Percentiles rank a stretch among this genome's conserved stretches.
Evolutionary conservation across 345 rosid genomes (phyloP).

Genomic region (Noccaea caerulescens): DNA sequence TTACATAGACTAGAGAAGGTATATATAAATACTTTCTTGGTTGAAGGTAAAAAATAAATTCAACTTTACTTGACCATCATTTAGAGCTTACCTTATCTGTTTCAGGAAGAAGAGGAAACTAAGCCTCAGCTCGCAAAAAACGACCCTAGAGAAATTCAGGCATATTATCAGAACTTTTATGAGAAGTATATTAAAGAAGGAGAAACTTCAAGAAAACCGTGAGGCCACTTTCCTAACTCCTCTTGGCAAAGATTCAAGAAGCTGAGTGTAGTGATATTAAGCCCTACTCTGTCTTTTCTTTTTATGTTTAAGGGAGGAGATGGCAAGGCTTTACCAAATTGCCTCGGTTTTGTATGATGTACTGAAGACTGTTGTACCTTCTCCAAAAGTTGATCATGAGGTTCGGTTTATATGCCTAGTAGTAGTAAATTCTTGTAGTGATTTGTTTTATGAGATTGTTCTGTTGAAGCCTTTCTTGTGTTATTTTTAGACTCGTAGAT

Average conservation of each 20-base stretch:
- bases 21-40: conserved; percentile 38
- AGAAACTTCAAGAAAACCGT: conserved; percentile 72
- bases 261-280: conserved; percentile 23
- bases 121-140: conserved; percentile 50
- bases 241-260: conserved; percentile 6
- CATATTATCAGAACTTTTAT: conserved; percentile 66
- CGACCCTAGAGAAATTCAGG: conserved; percentile 71
- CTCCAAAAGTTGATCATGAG: conserved; percentile 64
- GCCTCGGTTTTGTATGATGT: conserved; percentile 87
- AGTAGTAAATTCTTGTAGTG: neutral
- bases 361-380: conserved; percentile 62
- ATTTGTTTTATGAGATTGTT: conserved; percentile 10
- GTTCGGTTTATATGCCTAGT: conserved; percentile 45
- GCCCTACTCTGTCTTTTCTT: conserved; percentile 12
- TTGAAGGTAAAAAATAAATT: neutral
- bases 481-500: conserved; percentile 55
- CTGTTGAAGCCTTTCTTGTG: conserved; percentile 11
- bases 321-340: conserved; percentile 75
- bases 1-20: conserved; percentile 87
- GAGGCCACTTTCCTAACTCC: conserved; percentile 45
- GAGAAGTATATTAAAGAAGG: conserved; percentile 65
- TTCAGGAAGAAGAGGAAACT: conserved; percentile 70
- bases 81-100: conserved; percentile 24
- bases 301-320: conserved; percentile 76
- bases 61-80: conserved; percentile 1